Evolutionary conservation across 2,329 filamentous ascomycete genomes (phyloP), one percentile per base, ranked within the genome.

Genomic region (Hypoxylon sp.): DNA sequence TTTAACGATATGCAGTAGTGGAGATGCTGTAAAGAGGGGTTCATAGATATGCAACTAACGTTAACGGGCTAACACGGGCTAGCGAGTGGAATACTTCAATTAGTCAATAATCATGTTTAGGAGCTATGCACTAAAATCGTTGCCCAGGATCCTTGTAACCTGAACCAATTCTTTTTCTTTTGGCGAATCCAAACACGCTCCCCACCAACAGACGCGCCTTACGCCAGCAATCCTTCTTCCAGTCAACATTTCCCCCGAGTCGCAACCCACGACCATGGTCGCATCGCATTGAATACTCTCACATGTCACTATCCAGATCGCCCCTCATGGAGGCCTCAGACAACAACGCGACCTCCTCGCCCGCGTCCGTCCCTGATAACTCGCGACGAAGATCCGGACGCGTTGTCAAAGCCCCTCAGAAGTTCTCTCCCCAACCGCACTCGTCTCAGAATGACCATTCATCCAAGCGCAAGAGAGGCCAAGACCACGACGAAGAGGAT

Each of bases 301-400:
- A 70, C 63, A 80, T 80, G 75, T 73, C 67, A 72, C 68, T 72
- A 64, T 71, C 67, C 68, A 73, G 77, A 75, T 69, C 71, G 72
- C 78, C 79, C 66, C 78, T 81, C 68, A 81, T 81, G 78, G 78
- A 81, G 70, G 80, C 72, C 65, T 79, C 81, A 75, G 81, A 85
- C 67, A 82, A 79, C 69, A 83, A 82, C 76, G 78, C 80, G 73
- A 81, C 78, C 69, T 76, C 78, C 64, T 81, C 82, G 46, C 79
- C 82, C 60, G 80, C 82, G 52, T 76, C 78, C 60, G 78, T 80
- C 60, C 75, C 77, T 58, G 78, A 79, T 37, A 54, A 65, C 69
- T 78, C 81, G 75, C 82, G 83, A 80, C 87, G 88, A 74, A 84
- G 86, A 65, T 90, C 87, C 31, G 85, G 86, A 84, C 86, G 86